A percentile compares a stretch with the other conserved stretches of the same genome.
phyloP scores from a whole-genome alignment of 108 stramenopile species.

The Conticribra weissflogii region DNA sequence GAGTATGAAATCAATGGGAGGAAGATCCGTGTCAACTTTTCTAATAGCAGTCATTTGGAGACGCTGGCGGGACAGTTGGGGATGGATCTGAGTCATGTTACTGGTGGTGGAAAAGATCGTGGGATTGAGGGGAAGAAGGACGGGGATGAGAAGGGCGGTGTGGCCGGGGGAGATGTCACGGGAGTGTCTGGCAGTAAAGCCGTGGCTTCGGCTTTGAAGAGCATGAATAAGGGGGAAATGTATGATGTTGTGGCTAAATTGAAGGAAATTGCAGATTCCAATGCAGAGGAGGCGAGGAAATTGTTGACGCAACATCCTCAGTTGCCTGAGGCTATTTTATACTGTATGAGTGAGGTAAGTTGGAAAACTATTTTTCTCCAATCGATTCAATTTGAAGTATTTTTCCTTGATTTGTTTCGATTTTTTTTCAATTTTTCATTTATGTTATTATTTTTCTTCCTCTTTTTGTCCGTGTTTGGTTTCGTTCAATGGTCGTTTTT shows the following conservation, averaged over 20 bases:
- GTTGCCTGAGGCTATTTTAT: slow-evolving; percentile 89
- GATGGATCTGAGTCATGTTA: slow-evolving; percentile 76
- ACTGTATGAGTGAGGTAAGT: slow-evolving; percentile 72
- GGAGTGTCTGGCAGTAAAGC: slow-evolving; percentile 72
- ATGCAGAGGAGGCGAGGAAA: slow-evolving; percentile 90
- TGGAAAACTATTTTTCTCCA: too few relatives aligned
- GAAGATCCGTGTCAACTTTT: slow-evolving; percentile 91
- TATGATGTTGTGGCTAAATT: slow-evolving; percentile 89
- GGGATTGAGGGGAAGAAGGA: slow-evolving; percentile 29
- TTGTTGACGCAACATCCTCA: slow-evolving; percentile 87
- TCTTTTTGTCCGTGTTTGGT: not conserved
- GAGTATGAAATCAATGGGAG: slow-evolving; percentile 95
- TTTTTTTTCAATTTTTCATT: too few relatives aligned
- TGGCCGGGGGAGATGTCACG: not conserved
- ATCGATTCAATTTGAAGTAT: too few relatives aligned
- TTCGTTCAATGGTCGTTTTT: not conserved
- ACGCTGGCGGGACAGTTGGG: slow-evolving; percentile 85
- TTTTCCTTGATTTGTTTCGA: too few relatives aligned
- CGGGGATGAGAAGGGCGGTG: slow-evolving; percentile 19
- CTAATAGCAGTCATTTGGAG: slow-evolving; percentile 89
- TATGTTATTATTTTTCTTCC: too few relatives aligned
- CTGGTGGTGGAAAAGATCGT: slow-evolving; percentile 6
- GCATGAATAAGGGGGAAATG: slow-evolving; percentile 90
- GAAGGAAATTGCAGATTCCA: slow-evolving; percentile 89
- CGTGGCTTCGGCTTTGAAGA: slow-evolving; percentile 78